Evolutionary conservation across 371 early-diverging fungal species (phyloP).

Genomic region (Lichtheimia ornata): DNA sequence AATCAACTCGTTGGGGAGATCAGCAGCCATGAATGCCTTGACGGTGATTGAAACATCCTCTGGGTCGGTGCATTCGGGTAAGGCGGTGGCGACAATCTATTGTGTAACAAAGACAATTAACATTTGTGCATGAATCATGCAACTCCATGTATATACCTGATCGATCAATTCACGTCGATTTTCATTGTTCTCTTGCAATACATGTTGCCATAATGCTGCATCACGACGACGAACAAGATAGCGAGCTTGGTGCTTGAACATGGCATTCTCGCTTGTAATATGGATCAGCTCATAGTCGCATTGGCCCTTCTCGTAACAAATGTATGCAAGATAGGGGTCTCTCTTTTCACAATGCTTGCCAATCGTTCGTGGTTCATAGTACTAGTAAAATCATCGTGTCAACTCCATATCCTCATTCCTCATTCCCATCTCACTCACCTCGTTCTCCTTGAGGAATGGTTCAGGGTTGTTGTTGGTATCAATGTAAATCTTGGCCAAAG

Average conservation of each 20-base stretch:
- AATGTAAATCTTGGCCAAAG: constrained; percentile 97
- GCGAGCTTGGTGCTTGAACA: constrained; percentile 98
- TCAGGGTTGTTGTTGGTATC: constrained; percentile 98
- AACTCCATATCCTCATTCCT: neutral
- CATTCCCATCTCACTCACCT: constrained; percentile 27
- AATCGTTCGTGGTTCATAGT: constrained; percentile 87
- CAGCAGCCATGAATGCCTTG: constrained; percentile 97
- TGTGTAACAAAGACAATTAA: neutral
- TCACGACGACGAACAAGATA: constrained; percentile 93
- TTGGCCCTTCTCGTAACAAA: constrained; percentile 94
- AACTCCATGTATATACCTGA: constrained; percentile 57
- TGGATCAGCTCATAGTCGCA: constrained; percentile 92
- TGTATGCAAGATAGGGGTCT: constrained; percentile 94
- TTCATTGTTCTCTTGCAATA: constrained; percentile 76
- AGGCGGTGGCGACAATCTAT: constrained; percentile 79
- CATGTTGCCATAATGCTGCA: constrained; percentile 82
- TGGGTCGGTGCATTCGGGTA: constrained; percentile 93
- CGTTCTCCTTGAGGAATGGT: constrained; percentile 91
- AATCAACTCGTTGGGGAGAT: constrained; percentile 93
- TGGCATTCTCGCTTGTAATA: constrained; percentile 94
- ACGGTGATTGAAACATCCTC: constrained; percentile 97
- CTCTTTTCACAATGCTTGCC: constrained; percentile 98
- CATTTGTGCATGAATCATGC: neutral
- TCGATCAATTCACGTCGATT: constrained; percentile 90
- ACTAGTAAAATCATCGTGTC: constrained; percentile 27